Evolutionary conservation across 2,329 filamentous ascomycete genomes (phyloP).

Genomic region (Sphaerostilbella broomeana): DNA sequence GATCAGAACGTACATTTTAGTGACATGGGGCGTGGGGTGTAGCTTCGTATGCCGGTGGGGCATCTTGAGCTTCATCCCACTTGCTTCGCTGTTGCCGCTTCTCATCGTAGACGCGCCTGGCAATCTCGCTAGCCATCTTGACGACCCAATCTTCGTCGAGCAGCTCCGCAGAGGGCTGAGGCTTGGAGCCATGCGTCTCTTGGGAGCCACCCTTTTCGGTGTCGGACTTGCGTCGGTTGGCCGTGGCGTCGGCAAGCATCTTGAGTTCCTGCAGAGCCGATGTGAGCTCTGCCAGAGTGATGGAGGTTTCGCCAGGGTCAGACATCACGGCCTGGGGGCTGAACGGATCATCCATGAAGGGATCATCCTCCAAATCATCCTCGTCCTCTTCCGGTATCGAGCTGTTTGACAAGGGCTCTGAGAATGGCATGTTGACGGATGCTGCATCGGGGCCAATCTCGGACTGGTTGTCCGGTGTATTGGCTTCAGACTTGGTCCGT

Average conservation of each 20-base stretch:
- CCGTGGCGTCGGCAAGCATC: constrained; percentile 13
- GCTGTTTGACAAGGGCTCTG: constrained; percentile 51
- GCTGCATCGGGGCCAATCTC: constrained; percentile 45
- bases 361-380: constrained; percentile 41
- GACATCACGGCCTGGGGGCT: constrained; percentile 24
- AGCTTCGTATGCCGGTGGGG: constrained; percentile 56
- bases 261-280: constrained; percentile 19
- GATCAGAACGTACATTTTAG: constrained; percentile 10
- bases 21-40: constrained; percentile 29
- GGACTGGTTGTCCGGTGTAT: constrained; percentile 43
- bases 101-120: constrained; percentile 79
- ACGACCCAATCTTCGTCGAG: constrained; percentile 80
- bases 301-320: constrained; percentile 14
- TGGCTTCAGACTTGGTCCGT: constrained; percentile 50
- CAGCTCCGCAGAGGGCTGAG: constrained; percentile 44
- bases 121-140: constrained; percentile 92
- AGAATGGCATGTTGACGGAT: constrained; percentile 53
- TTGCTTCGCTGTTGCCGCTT: constrained; percentile 44
- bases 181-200: constrained; percentile 17
- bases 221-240: constrained; percentile 2
- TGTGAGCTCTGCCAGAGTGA: constrained; percentile 20
- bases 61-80: constrained; percentile 48
- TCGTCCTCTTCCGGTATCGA: constrained; percentile 60
- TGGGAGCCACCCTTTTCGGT: constrained; percentile 15
- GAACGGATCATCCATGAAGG: constrained; percentile 22